These are phyloP conservation scores for Fusarium sp. DNA, from an alignment of 2,329 filamentous ascomycete genomes.

Conservation along the genomic window DNA sequence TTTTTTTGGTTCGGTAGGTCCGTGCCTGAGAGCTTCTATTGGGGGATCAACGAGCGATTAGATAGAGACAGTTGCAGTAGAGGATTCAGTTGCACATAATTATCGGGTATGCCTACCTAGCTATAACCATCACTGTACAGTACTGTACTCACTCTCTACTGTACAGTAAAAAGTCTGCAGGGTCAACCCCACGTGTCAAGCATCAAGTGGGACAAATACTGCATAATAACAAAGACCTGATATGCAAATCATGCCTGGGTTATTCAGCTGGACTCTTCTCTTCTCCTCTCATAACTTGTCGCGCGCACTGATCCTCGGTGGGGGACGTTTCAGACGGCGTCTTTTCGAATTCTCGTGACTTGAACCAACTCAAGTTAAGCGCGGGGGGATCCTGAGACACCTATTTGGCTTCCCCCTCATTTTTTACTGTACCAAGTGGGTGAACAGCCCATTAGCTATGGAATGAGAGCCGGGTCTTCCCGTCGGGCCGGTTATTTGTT, in stretches of 20 bases:
- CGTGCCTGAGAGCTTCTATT: background rate
- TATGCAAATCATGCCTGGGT: conserved; percentile 33
- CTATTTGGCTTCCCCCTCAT: background rate
- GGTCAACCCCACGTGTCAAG: conserved; percentile 32
- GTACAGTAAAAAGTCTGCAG: background rate
- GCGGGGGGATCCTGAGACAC: conserved; percentile 13
- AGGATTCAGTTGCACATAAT: background rate
- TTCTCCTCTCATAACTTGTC: background rate
- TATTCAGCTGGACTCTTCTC: background rate
- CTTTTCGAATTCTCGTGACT: conserved; percentile 18
- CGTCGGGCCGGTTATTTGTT: conserved; percentile 8
- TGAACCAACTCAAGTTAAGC: conserved; percentile 1
- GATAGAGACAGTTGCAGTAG: background rate
- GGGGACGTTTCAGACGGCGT: conserved; percentile 27
- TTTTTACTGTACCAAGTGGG: background rate
- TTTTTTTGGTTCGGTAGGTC: conserved; percentile 4
- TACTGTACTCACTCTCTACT: background rate
- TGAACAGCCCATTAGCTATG: background rate
- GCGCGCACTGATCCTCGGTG: conserved; percentile 10
- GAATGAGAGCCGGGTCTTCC: conserved; percentile 26
- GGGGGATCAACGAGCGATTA: background rate
- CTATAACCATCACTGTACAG: background rate
- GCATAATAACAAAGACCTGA: conserved; percentile 21
- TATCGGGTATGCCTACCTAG: background rate
- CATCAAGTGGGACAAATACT: conserved; percentile 33